A percentile compares a stretch with the other conserved stretches of the same genome.
phyloP scores from a whole-genome alignment of 1,284 basidiomycete species.

The Coriolopsis trogii region DNA sequence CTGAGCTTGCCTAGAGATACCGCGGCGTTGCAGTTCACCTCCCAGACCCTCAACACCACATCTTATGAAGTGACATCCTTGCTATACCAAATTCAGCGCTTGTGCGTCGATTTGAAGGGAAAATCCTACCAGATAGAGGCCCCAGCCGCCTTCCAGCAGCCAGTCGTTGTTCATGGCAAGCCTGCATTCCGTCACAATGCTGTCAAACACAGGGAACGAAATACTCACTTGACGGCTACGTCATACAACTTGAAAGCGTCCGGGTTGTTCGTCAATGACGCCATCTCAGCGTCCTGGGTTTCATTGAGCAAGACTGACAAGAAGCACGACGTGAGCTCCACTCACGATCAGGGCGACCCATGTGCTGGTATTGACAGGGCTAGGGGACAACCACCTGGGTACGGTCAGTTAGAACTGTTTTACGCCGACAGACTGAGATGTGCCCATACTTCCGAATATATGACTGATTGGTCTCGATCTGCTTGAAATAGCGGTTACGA shows the following conservation, averaged over 20 bases:
- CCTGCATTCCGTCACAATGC: constrained; percentile 34
- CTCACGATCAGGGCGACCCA: constrained; percentile 70
- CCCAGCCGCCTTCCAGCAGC: constrained; percentile 72
- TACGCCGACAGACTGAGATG: background rate
- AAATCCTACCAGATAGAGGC: constrained; percentile 55
- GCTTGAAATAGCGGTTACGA: constrained; percentile 49
- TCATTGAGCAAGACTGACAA: background rate
- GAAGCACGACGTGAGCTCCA: constrained; percentile 1
- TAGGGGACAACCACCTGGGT: constrained; percentile 65
- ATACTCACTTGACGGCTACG: constrained; percentile 59
- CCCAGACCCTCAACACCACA: constrained; percentile 68
- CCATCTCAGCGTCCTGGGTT: constrained; percentile 64
- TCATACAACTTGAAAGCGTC: constrained; percentile 69
- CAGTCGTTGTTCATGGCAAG: constrained; percentile 67
- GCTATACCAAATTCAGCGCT: constrained; percentile 39
- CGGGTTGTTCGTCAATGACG: constrained; percentile 54
- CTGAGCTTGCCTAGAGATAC: constrained; percentile 63
- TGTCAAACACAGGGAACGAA: background rate
- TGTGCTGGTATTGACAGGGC: constrained; percentile 65
- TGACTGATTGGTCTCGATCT: constrained; percentile 59
- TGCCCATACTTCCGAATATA: constrained; percentile 56
- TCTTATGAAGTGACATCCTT: constrained; percentile 72
- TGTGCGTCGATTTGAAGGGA: background rate
- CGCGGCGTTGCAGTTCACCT: constrained; percentile 63
- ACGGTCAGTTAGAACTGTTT: background rate